phyloP scores from a whole-genome alignment of 1,284 basidiomycete species.

The Fomitopsis betulina region DNA sequence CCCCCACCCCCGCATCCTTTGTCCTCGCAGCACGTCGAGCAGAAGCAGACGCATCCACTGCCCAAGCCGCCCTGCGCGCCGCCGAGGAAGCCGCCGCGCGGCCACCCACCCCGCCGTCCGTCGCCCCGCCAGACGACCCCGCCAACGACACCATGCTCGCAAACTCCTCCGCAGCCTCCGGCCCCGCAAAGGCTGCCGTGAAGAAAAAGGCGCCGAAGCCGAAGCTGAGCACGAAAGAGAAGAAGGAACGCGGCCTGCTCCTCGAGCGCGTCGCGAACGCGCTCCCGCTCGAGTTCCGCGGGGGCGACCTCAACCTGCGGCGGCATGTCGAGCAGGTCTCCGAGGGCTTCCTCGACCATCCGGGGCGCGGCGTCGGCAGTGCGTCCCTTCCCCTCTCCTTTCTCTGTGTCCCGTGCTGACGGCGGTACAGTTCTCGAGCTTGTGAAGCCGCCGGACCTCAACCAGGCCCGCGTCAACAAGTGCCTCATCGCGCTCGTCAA shows the following conservation, averaged over 20 bases:
- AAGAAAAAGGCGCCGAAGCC: conserved; percentile 62
- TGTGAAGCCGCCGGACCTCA: conserved; percentile 76
- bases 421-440: conserved; percentile 66
- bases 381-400: conserved; percentile 4
- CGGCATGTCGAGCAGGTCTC: conserved; percentile 77
- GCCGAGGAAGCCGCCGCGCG: conserved; percentile 21
- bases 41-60: conserved; percentile 32
- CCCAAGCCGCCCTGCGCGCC: conserved; percentile 23
- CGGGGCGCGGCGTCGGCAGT: conserved; percentile 54
- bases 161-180: conserved; percentile 30
- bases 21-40: conserved; percentile 53
- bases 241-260: conserved; percentile 72
- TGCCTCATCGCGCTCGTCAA: conserved; percentile 88
- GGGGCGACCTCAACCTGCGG: conserved; percentile 78
- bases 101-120: conserved; percentile 31
- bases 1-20: conserved; percentile 62
- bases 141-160: conserved; percentile 29
- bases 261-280: conserved; percentile 75
- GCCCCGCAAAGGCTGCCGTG: conserved; percentile 20
- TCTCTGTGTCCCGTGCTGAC: not conserved
- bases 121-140: conserved; percentile 29
- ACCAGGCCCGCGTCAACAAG: conserved; percentile 88
- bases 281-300: conserved; percentile 88
- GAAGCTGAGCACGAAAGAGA: conserved; percentile 76
- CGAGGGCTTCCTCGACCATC: conserved; percentile 59